Conservation (phyloP, 768 basidiomycete genomes). For the Panellus pusillus region DNA sequence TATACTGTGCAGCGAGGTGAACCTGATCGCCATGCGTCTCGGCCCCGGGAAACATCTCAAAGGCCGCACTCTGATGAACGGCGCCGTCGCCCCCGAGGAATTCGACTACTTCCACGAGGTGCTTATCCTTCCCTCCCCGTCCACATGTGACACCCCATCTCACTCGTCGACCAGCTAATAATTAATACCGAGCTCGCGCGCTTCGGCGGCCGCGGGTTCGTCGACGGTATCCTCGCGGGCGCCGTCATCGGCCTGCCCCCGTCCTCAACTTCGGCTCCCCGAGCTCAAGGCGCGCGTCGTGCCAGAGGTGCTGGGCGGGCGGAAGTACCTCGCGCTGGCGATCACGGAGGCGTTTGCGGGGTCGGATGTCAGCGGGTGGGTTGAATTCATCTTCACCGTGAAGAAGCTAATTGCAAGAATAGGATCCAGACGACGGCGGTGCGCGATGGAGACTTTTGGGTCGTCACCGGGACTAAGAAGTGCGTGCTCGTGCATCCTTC, state of each 20-base stretch:
- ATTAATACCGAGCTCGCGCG: conserved; percentile 81
- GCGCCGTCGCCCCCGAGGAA: conserved; percentile 74
- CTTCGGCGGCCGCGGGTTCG: conserved; percentile 81
- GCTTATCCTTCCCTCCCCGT: neutral
- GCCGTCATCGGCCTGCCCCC: conserved; percentile 89
- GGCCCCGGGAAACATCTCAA: conserved; percentile 89
- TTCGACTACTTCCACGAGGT: conserved; percentile 97
- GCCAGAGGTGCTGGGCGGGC: conserved; percentile 71
- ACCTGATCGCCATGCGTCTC: conserved; percentile 86
- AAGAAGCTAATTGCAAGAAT: neutral
- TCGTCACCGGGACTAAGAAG: conserved; percentile 95
- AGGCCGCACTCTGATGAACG: conserved; percentile 74
- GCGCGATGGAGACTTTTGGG: conserved; percentile 82
- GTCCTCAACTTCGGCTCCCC: conserved; percentile 83
- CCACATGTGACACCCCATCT: neutral
- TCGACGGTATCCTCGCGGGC: conserved; percentile 82
- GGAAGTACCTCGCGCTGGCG: conserved; percentile 86
- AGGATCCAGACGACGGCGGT: conserved; percentile 67
- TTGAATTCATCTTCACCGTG: no score
- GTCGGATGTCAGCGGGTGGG: conserved; percentile 71
- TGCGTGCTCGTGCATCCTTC: conserved; percentile 28
- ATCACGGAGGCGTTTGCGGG: conserved; percentile 95
- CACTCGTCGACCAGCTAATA: conserved; percentile 50
- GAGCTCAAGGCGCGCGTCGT: conserved; percentile 71
- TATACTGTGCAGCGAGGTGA: conserved; percentile 51